Evolutionary conservation across 148 eudicot species (phyloP), one percentile per base, ranked within the genome.

Genomic region (Vaccinium vitisidaea): DNA sequence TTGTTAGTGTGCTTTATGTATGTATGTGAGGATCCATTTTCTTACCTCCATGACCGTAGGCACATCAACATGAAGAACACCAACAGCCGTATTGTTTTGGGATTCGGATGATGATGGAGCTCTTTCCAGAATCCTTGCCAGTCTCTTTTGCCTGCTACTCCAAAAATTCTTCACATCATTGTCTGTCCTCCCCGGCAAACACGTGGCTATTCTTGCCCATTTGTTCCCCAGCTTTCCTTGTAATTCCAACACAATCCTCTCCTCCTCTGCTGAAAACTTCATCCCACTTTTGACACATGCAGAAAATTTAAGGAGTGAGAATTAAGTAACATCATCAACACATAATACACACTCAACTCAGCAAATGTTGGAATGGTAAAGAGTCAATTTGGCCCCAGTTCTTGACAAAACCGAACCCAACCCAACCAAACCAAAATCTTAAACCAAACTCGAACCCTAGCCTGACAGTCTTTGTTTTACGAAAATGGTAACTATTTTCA

Each of bases 131-230:
- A 95, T 82, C 82, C 93, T 88, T 5, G 95, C 91, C 48, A 95
- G 80, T 80, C 95, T 89, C 88, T 93, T 93, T 75, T 90, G 95
- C 80, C 98, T 86, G 86, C 96, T 93, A 87, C 98, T 93, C 98
- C 98, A 95, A 21, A 95, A 95, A 79, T 95, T 95, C 92, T 95
- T 95, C 74, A 95, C 98, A 84, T 95, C 96, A 70, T 95, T 95
- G 46, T 95, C 98, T 0, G 98, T 93, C 82, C 98, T 85, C 48
- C 98, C 98, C 0, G 89, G 88, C 73, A 95, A 86, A 87, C 90
- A 86, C 1, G 95, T 89, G 0, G 98, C 93, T 6, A 95, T 95
- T 82, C 80, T 92, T 4, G 96, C 98, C 98, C 98, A 95, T 88
- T 92, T 91, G 92, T 93, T 95, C 88, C 98, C 96, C 46, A 89